Evolutionary conservation across 2,329 filamentous ascomycete species (phyloP).

Genomic region (Colletotrichum sp.): DNA sequence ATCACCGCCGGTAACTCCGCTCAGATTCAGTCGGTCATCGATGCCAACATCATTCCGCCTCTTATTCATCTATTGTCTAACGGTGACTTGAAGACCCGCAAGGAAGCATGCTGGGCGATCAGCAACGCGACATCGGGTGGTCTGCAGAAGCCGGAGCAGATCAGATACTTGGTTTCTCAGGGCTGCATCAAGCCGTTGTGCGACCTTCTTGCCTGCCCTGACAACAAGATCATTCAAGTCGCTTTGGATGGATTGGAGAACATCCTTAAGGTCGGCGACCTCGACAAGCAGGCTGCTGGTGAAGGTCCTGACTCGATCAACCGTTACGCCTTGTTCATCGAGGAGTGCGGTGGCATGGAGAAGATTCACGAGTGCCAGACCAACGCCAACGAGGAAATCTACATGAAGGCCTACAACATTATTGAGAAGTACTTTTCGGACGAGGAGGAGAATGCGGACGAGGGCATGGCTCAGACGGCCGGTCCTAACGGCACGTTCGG

Average conservation of each 20-base stretch:
- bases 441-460: conserved; percentile 92
- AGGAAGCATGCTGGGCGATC: conserved; percentile 99
- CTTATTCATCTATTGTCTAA: conserved; percentile 96
- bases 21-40: conserved; percentile 96
- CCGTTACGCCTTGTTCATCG: conserved; percentile 96
- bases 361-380: conserved; percentile 99
- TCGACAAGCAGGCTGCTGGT: conserved; percentile 91
- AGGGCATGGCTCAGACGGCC: conserved; percentile 74
- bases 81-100: conserved; percentile 97
- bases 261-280: conserved; percentile 98
- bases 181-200: conserved; percentile 98
- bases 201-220: conserved; percentile 92
- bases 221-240: conserved; percentile 99
- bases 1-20: conserved; percentile 97
- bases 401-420: conserved; percentile 99
- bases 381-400: conserved; percentile 99
- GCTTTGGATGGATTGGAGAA: conserved; percentile 98
- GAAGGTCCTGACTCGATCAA: conserved; percentile 83
- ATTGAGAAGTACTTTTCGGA: conserved; percentile 99
- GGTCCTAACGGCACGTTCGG: conserved; percentile 77
- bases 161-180: conserved; percentile 89
- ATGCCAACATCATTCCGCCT: conserved; percentile 95
- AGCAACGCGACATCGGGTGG: conserved; percentile 98
- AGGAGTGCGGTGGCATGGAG: conserved; percentile 99
- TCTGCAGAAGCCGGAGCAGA: conserved; percentile 98